These are phyloP conservation scores for Nemania sp. DNA, from an alignment of 2,329 filamentous ascomycete species.

Conservation along the genomic window DNA sequence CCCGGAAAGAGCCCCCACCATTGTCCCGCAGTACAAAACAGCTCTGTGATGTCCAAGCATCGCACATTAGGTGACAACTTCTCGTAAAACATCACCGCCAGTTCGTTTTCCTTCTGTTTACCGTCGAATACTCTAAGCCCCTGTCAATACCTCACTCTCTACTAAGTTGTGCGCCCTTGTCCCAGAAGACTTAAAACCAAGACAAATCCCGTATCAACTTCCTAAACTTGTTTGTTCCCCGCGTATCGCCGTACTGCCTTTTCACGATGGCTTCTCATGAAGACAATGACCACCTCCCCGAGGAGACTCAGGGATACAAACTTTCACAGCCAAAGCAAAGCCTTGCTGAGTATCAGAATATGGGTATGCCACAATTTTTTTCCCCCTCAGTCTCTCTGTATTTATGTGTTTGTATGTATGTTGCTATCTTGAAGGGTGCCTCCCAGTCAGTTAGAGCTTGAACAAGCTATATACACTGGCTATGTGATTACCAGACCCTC, in stretches of 20 bases:
- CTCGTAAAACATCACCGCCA: conserved; percentile 36
- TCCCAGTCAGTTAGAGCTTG: not conserved
- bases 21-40: conserved; percentile 28
- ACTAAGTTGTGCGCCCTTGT: not conserved
- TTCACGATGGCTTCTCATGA: conserved; percentile 67
- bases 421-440: too few relatives aligned
- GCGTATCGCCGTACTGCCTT: conserved; percentile 5
- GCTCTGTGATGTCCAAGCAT: conserved; percentile 29
- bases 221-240: conserved; percentile 2
- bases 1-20: conserved; percentile 24
- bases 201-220: conserved; percentile 1
- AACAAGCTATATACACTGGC: not conserved
- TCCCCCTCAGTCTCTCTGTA: too few relatives aligned
- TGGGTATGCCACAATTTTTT: conserved; percentile 66
- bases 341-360: conserved; percentile 88
- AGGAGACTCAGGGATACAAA: conserved; percentile 95
- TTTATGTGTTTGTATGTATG: not conserved
- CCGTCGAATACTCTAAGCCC: not conserved
- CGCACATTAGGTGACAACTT: conserved; percentile 24
- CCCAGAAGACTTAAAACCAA: not conserved
- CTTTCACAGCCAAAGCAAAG: conserved; percentile 96
- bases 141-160: not conserved
- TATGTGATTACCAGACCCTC: not conserved
- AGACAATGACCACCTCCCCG: conserved; percentile 81
- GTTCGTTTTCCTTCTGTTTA: conserved; percentile 25